A percentile compares a stretch with the other conserved stretches of the same genome.
phyloP scores from a whole-genome alignment of 441 rosid species.

The Viola pubescens region DNA sequence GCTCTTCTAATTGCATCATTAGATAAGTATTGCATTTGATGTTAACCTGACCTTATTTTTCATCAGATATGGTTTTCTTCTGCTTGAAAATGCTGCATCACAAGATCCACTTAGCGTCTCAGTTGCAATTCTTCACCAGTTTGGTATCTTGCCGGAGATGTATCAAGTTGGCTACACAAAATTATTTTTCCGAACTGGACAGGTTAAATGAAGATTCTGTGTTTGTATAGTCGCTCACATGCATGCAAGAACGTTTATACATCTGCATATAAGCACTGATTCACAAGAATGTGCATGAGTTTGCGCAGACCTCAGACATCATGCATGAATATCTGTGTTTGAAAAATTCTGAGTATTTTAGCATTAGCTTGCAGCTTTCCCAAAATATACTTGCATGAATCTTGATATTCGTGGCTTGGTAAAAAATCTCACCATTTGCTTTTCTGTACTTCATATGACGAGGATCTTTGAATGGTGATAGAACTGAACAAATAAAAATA shows the following conservation, averaged over 20 bases:
- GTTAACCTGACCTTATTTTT: conserved; percentile 16
- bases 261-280: background rate
- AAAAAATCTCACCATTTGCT: too few relatives aligned
- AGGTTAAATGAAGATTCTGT: conserved; percentile 39
- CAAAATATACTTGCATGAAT: too few relatives aligned
- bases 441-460: too few relatives aligned
- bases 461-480: too few relatives aligned
- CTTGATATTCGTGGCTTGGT: too few relatives aligned
- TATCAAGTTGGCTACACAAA: conserved; percentile 99
- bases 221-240: background rate
- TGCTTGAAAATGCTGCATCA: conserved; percentile 64
- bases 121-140: conserved; percentile 98
- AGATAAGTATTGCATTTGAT: conserved; percentile 4
- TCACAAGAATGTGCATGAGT: background rate
- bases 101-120: conserved; percentile 94
- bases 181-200: conserved; percentile 90
- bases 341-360: too few relatives aligned
- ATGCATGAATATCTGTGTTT: too few relatives aligned
- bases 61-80: conserved; percentile 91
- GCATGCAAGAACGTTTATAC: background rate
- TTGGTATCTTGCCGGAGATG: conserved; percentile 95
- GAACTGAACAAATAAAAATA: too few relatives aligned
- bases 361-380: too few relatives aligned
- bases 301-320: too few relatives aligned
- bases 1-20: background rate